phyloP scores from a whole-genome alignment of 345 rosid genomes.

The Populus simonii region DNA sequence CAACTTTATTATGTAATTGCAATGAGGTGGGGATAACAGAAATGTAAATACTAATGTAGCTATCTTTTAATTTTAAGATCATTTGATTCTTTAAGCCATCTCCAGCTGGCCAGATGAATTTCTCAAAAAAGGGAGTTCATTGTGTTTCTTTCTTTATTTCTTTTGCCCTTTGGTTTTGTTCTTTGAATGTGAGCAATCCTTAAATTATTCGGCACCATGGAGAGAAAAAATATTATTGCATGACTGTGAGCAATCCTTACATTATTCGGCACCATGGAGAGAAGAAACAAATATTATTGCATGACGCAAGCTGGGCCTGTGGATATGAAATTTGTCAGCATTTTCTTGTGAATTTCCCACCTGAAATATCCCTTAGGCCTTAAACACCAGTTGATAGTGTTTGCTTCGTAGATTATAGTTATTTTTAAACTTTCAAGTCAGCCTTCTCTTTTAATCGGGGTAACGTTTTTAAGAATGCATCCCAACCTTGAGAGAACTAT shows the following conservation, averaged over 20 bases:
- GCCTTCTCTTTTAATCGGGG: too few species aligned
- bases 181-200: background rate
- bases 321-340: too few species aligned
- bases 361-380: too few species aligned
- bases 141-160: background rate
- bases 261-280: background rate
- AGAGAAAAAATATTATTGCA: too few species aligned
- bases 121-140: background rate
- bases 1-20: slow-evolving; percentile 11
- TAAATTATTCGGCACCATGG: background rate
- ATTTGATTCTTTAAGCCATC: background rate
- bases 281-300: too few species aligned
- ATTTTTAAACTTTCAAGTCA: too few species aligned
- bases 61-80: background rate
- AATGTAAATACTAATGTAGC: slow-evolving; percentile 24
- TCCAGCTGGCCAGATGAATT: slow-evolving; percentile 1
- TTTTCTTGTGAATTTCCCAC: too few species aligned
- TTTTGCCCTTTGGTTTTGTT: background rate
- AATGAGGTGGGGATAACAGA: background rate
- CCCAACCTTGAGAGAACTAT: too few species aligned
- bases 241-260: background rate
- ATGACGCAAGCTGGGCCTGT: too few species aligned
- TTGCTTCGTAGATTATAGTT: too few species aligned
- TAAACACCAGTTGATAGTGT: too few species aligned
- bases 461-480: too few species aligned